Evolutionary conservation across 2,329 filamentous ascomycete genomes (phyloP), one percentile per base, ranked within the genome.

Genomic region (Penicillium expansum): DNA sequence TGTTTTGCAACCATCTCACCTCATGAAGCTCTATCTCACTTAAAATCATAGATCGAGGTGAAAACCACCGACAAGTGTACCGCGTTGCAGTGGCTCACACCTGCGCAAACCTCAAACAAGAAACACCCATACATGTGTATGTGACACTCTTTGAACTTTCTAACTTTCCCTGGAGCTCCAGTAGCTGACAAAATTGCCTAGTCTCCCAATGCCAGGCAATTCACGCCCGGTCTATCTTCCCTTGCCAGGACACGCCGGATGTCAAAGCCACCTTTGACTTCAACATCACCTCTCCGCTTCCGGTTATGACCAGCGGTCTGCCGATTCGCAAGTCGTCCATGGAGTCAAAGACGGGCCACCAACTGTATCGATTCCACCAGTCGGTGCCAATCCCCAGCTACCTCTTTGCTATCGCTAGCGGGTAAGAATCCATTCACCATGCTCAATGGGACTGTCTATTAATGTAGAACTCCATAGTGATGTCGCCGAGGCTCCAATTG

Each of bases 121-220:
- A 94, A 92, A 76, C 89, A 95, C 65, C 93, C 93, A 1, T 97
- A 97, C 76, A 93, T 97, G 87, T 97, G 78, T 80, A 72, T 64
- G 76, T 66, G n/a, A 20, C 4, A 16, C 14, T 16, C 22, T 5
- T 20, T 49, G 13, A 39, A 13, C 24, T 16, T 20, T 29, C 4
- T 8, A 29, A 29, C 27, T 29, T 29, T 16, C 11, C n/a, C 24
- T 49, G 2, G 30, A 35, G 47, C 47, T 20, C 14, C n/a, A 29
- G 14, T 32, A 24, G n/a, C 49, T 42, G 39, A 55, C 27, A 29
- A 48, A 29, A 50, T 29, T 33, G 37, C 32, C 43, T 41, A 80
- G 78, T 97, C 79, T 95, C 91, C 43, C 94, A 97, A 79, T 96
- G 92, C 74, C 93, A 99, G 80, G 92, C 93, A 52, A 97, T 97